Evolutionary conservation across 164 flowering plant genomes (phyloP).

Genomic region (Cinnamomum chago): DNA sequence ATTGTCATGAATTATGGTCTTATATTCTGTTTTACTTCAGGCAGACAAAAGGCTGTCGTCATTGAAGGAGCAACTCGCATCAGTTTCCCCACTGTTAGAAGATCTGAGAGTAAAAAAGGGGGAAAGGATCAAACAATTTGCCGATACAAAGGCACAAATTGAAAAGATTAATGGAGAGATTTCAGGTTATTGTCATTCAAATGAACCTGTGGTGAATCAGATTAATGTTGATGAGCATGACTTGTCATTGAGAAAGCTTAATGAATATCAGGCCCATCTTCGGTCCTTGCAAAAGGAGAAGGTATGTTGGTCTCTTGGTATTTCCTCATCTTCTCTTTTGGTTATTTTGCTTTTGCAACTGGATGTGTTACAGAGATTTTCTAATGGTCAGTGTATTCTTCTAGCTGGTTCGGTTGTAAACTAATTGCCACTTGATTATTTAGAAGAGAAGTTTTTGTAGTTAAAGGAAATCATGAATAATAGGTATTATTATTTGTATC

Average conservation of each 20-base stretch:
- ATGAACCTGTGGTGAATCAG: constrained; percentile 19
- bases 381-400: not conserved
- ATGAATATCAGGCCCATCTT: constrained; percentile 61
- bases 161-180: constrained; percentile 74
- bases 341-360: constrained; percentile 6
- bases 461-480: not conserved
- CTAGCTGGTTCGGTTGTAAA: not conserved
- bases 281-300: constrained; percentile 73
- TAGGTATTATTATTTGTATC: not conserved
- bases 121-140: constrained; percentile 67
- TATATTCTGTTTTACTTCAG: constrained; percentile 12
- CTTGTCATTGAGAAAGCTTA: constrained; percentile 64
- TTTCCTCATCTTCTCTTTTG: not conserved
- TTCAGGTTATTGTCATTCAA: constrained; percentile 45
- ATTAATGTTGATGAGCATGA: constrained; percentile 54
- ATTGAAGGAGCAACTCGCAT: constrained; percentile 69
- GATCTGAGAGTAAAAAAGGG: constrained; percentile 63
- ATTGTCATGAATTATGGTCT: not conserved
- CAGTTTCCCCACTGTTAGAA: constrained; percentile 60
- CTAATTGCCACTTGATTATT: not conserved
- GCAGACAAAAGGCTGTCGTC: constrained; percentile 47
- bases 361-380: not conserved
- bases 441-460: not conserved
- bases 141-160: constrained; percentile 58
- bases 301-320: constrained; percentile 32